These are phyloP conservation scores for Margaritispora aquatica DNA, from an alignment of 495 filamentous ascomycete genomes.

Conservation along the genomic window DNA sequence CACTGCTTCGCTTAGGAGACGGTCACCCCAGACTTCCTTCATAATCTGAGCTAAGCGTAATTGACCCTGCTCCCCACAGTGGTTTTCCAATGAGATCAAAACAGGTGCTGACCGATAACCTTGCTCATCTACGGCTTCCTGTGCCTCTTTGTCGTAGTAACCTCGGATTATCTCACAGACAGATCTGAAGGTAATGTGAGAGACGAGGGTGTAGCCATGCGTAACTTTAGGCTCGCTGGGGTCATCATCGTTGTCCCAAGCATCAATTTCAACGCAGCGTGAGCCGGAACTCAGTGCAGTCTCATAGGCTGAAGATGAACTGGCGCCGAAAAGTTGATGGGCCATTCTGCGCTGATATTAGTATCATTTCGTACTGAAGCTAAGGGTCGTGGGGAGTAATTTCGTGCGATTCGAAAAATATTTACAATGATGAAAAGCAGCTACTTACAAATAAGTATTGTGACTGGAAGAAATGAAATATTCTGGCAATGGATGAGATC, in stretches of 20 bases:
- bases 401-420: background rate
- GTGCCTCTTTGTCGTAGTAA: constrained; percentile 38
- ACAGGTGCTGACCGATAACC: constrained; percentile 39
- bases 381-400: too few relatives aligned
- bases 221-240: constrained; percentile 47
- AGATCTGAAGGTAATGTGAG: constrained; percentile 44
- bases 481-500: constrained; percentile 42
- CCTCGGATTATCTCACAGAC: constrained; percentile 47
- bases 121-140: constrained; percentile 21
- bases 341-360: constrained; percentile 24
- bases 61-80: constrained; percentile 41
- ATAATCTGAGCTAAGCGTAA: constrained; percentile 45
- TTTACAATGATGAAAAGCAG: background rate
- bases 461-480: constrained; percentile 48
- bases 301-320: constrained; percentile 41
- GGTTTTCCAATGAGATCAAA: constrained; percentile 48
- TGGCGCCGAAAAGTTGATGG: constrained; percentile 44
- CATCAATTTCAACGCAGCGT: constrained; percentile 52
- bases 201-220: constrained; percentile 49
- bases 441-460: constrained; percentile 42
- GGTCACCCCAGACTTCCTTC: constrained; percentile 44
- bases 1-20: constrained; percentile 40
- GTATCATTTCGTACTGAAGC: too few relatives aligned
- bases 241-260: constrained; percentile 45
- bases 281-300: constrained; percentile 41